Percentiles rank a stretch among this genome's conserved stretches.
Evolutionary conservation across 1,284 basidiomycete species (phyloP).

Genomic region (Rhodofomes roseus): DNA sequence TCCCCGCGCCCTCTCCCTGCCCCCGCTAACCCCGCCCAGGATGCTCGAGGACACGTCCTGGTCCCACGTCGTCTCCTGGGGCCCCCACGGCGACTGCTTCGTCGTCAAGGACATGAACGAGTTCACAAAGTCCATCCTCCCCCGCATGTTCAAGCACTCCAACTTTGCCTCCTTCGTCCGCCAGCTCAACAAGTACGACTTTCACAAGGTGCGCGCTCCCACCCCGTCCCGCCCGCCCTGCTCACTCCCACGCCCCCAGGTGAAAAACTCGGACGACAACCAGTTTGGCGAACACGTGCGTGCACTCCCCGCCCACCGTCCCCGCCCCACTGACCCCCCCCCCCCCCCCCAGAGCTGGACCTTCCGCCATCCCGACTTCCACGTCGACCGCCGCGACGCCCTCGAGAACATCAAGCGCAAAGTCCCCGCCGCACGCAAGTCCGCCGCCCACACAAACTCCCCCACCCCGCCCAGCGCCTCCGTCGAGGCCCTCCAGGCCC

Average conservation of each 20-base stretch:
- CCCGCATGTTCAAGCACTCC: conserved; percentile 94
- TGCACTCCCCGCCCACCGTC: conserved; percentile 11
- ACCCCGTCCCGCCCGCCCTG: background rate
- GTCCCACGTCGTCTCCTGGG: conserved; percentile 82
- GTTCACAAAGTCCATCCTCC: conserved; percentile 92
- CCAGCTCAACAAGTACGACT: conserved; percentile 98
- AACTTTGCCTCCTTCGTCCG: conserved; percentile 95
- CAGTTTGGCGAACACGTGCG: conserved; percentile 77
- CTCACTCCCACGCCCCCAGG: conserved; percentile 26
- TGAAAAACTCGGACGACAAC: conserved; percentile 79
- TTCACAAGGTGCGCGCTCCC: conserved; percentile 76
- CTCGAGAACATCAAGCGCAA: conserved; percentile 96
- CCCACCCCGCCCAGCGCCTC: conserved; percentile 20
- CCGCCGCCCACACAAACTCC: conserved; percentile 29
- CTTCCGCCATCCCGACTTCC: conserved; percentile 94
- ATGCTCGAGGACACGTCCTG: conserved; percentile 86
- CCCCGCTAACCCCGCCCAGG: conserved; percentile 35
- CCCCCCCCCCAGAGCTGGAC: conserved; percentile 77
- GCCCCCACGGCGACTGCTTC: conserved; percentile 83
- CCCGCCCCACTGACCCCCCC: background rate
- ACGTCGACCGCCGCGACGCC: conserved; percentile 78
- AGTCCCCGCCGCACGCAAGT: conserved; percentile 72
- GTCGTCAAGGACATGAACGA: conserved; percentile 99
- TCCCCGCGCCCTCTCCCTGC: conserved; percentile 12
- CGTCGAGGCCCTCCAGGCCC: conserved; percentile 43